Conservation (phyloP, 768 basidiomycete genomes). For the Rhodotorula kratochvilovae region DNA sequence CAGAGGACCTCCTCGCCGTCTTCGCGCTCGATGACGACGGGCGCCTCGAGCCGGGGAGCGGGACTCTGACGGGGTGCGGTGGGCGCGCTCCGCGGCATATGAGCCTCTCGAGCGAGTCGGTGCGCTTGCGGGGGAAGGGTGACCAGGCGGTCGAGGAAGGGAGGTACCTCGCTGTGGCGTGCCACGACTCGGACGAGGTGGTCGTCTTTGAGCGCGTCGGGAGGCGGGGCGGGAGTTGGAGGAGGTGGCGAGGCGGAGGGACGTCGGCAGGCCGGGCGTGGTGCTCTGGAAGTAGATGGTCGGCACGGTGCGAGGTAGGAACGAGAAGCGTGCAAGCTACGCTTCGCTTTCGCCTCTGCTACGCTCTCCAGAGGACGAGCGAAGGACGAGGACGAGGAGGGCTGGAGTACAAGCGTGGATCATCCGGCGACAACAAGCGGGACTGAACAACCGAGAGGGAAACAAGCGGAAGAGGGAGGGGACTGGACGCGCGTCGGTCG, state of each 20-base stretch:
- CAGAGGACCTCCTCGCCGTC: constrained; percentile 20
- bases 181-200: constrained; percentile 35
- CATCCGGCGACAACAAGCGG: too few species aligned
- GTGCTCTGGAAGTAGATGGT: constrained; percentile 18
- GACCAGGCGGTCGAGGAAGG: neutral
- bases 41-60: neutral
- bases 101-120: constrained; percentile 8
- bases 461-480: neutral
- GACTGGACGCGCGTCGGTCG: too few species aligned
- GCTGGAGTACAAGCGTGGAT: too few species aligned
- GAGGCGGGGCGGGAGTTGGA: constrained; percentile 5
- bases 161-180: constrained; percentile 20
- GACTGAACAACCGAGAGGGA: neutral
- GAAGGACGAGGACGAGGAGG: too few species aligned
- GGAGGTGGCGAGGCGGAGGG: constrained; percentile 24
- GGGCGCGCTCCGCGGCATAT: constrained; percentile 33
- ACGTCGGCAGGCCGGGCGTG: constrained; percentile 17
- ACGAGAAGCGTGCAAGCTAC: neutral
- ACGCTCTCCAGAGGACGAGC: too few species aligned
- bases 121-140: neutral
- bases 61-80: neutral
- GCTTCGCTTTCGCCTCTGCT: too few species aligned
- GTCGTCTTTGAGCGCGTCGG: constrained; percentile 24
- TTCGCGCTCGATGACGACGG: constrained; percentile 12
- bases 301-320: neutral